These are phyloP conservation scores for Neurospora cerealis DNA, from an alignment of 495 filamentous ascomycete genomes.

Conservation along the genomic window DNA sequence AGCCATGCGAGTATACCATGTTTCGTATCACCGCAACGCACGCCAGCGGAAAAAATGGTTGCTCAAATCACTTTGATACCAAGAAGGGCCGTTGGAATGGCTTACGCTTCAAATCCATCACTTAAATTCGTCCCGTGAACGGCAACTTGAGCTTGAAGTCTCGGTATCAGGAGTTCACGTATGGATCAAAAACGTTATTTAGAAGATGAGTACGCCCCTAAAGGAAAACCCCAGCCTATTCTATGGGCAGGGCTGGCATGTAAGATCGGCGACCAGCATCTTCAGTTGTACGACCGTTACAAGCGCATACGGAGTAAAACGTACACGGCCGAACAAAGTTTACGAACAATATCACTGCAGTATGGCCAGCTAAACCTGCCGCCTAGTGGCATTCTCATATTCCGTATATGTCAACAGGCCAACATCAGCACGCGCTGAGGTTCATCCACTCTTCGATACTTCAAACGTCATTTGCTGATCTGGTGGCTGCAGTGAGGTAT, in stretches of 20 bases:
- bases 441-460: neutral
- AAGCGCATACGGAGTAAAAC: neutral
- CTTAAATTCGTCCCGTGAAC: neutral
- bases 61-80: neutral
- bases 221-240: neutral
- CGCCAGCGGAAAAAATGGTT: neutral
- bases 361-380: neutral
- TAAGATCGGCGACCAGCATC: neutral
- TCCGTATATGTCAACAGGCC: neutral
- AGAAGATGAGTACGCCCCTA: neutral
- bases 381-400: neutral
- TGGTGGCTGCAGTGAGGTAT: neutral
- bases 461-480: neutral
- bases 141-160: neutral
- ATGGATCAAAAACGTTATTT: neutral
- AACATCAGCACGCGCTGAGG: neutral
- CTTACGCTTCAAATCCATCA: neutral
- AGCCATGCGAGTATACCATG: neutral
- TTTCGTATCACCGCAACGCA: neutral
- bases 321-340: neutral
- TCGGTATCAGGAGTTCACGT: neutral
- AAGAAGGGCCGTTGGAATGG: neutral
- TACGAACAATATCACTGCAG: neutral
- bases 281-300: neutral
- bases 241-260: neutral